Evolutionary conservation across 306 rosid species (phyloP), one percentile per base, ranked within the genome.

Genomic region (Quillaja saponaria): DNA sequence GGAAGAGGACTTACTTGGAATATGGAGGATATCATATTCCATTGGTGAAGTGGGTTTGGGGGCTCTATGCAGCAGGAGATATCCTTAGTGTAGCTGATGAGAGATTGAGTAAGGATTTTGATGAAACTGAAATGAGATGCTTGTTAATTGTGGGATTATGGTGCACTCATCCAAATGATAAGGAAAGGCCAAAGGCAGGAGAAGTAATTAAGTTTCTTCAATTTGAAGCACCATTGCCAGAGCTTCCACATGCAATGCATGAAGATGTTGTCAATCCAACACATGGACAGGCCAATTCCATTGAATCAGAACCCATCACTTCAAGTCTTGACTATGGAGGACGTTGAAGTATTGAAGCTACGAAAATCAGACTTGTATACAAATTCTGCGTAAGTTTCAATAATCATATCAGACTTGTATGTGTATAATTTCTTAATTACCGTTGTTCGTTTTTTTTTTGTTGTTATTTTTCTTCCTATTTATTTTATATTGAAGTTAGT

Each of bases 181-280:
- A 62, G 60, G 73, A 84, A 47, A 80, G 80, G 38, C 83, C 83
- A 0, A 77, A 71, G 21, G 81, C 80, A 3, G 70, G 69, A 7
- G 63, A 74, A 4, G 77, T 84, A 1, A 80, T 84, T 8, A 80
- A 57, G 71, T 77, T 74, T 68, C 74, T 83, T 69, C 64, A 40
- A 7, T 54, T 52, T 34, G 77, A 83, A 25, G 59, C 45, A 0
- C 60, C 61, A 1, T 19, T 77, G 28, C 83, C 85, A 0, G 18
- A 19, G 31, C 78, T 82, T 73, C 66, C 76, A 6, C 25, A n/a
- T 12, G 80, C 69, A 15, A 79, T 79, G 80, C 77, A 73, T 58
- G 74, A 61, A 31, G 14, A 19, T 10, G 47, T 8, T 46, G 20
- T 17, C 42, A 49, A 0, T 38, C 60, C 4, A 16, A 12, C 7